phyloP scores from a whole-genome alignment of 177 flowering plant species.

The Telopea speciosissima region DNA sequence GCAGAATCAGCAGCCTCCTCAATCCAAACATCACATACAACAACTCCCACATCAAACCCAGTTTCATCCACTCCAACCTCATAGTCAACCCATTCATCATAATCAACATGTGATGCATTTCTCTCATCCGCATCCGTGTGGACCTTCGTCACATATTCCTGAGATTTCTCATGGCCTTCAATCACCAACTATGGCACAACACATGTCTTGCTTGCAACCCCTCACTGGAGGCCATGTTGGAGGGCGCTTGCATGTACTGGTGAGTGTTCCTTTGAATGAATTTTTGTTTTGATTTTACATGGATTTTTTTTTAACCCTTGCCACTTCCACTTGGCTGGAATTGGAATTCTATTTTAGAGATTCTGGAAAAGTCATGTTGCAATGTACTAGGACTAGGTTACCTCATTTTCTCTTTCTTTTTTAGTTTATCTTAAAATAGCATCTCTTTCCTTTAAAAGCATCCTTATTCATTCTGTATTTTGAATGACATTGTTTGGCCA shows the following conservation, averaged over 20 bases:
- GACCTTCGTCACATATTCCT: conserved; percentile 51
- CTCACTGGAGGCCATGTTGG: conserved; percentile 62
- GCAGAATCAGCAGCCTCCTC: conserved; percentile 52
- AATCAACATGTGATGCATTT: conserved; percentile 47
- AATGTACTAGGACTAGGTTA: too few species aligned
- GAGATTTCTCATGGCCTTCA: conserved; percentile 60
- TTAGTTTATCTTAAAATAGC: not conserved
- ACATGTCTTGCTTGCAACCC: conserved; percentile 70
- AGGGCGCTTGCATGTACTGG: conserved; percentile 75
- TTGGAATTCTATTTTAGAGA: too few species aligned
- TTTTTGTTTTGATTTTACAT: not conserved
- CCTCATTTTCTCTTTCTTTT: too few species aligned
- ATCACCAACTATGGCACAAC: conserved; percentile 57
- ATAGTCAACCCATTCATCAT: conserved; percentile 58
- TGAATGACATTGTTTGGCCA: not conserved
- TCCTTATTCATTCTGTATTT: not conserved
- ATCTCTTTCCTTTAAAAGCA: not conserved
- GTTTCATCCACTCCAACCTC: conserved; percentile 59
- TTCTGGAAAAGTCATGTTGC: too few species aligned
- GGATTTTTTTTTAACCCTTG: not conserved
- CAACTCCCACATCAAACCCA: conserved; percentile 56
- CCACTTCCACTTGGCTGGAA: too few species aligned
- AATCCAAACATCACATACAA: conserved; percentile 64
- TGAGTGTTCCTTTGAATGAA: conserved; percentile 22
- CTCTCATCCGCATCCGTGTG: conserved; percentile 51